These are phyloP conservation scores for Quercus agrifolia DNA, from an alignment of 306 rosid species.

Conservation along the genomic window DNA sequence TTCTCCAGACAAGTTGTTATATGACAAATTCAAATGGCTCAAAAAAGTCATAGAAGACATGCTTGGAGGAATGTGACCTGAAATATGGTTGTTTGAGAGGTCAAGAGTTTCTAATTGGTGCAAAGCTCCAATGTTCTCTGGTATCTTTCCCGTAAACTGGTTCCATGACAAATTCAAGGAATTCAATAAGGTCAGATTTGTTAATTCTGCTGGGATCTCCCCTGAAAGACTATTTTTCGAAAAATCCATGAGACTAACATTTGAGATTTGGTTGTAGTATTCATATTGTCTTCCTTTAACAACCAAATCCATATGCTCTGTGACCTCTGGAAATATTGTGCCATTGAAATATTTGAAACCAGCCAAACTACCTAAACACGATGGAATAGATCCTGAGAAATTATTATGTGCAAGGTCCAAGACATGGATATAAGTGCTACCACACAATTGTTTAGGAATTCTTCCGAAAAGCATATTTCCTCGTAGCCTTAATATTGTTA, in stretches of 20 bases:
- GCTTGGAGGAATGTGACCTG: too few species aligned
- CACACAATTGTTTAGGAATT: background rate
- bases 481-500: background rate
- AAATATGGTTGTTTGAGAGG: too few species aligned
- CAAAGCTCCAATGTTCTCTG: too few species aligned
- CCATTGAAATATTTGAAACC: background rate
- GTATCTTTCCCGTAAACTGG: too few species aligned
- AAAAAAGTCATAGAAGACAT: too few species aligned
- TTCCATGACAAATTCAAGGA: too few species aligned
- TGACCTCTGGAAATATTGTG: too few species aligned
- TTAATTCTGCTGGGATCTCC: constrained; percentile 4
- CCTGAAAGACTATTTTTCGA: constrained; percentile 6
- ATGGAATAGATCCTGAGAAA: constrained; percentile 1
- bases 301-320: background rate
- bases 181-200: too few species aligned
- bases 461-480: background rate
- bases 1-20: too few species aligned
- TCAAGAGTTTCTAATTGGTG: too few species aligned
- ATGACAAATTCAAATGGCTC: too few species aligned
- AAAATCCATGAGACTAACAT: constrained; percentile 1
- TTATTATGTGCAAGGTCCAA: constrained; percentile 8
- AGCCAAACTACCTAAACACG: background rate
- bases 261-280: background rate
- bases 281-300: background rate
- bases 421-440: background rate